Base-by-base conservation (phyloP, 2,329 filamentous ascomycete species). In the Emydomyces testavorans region DNA sequence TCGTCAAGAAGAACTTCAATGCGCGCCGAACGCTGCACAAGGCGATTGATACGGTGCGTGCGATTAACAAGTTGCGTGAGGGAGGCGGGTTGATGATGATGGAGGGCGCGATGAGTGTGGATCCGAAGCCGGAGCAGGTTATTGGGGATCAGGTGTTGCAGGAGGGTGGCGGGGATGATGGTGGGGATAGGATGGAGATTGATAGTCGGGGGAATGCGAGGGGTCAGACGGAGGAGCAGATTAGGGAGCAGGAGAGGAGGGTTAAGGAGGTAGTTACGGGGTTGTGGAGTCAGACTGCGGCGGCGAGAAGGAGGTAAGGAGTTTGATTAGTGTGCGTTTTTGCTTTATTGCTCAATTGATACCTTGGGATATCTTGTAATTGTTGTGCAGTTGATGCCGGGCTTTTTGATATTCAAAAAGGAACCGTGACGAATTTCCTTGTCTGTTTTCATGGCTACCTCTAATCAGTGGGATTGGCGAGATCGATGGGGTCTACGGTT, bases 1-100 rank as follows among this genome's bases (percentile, higher is more conserved):
- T 74, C 0, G 76, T 82, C 53, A 81, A 81, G 71, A 82, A 82
- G 71, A 82, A 82, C 60, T 82, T 82, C 70, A 82, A 82, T 53
- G 79, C 79, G 1, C 66, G 79, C 2, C 68, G 78, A 35, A 82
- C 78, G 10, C 66, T 82, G 29, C 79, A 82, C 62, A 79, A 79
- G 49, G 79, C 79, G 13, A 82, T 82, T 56, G 79, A 82, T 60
- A 82, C 79, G 0, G 79, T 82, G 26, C 71, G 79, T 20, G 79
- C 79, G 2, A 82, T 82, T 62, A 82, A 82, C 59, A 80, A 82
- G 62, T 65, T 82, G 11, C 69, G 79, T 52, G 78, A 79, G 34
- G 78, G 77, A 23, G 75, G 75, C 24, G 74, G 74, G 8, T 70
- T 77, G 32, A 78, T 80, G 32, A 78, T 80, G 71, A 78, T 78